These are phyloP conservation scores for Taphrina betulina DNA, from an alignment of 1,139 yeast genomes.

Conservation along the genomic window DNA sequence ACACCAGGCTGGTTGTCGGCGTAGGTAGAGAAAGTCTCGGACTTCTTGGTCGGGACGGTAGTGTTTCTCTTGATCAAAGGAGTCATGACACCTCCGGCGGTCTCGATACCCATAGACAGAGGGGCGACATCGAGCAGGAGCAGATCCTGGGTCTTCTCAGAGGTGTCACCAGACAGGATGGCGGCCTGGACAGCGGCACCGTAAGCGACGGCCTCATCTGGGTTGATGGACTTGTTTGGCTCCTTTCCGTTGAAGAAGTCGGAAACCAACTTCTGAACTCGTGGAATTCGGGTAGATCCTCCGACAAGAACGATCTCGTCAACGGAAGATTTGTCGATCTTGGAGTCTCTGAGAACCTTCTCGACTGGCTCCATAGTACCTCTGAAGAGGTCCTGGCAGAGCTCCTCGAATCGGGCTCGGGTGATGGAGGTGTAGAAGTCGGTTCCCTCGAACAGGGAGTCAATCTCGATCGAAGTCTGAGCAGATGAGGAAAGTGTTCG, in stretches of 20 bases:
- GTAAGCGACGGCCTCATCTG: conserved; percentile 97
- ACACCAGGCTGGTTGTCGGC: conserved; percentile 95
- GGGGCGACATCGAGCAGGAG: conserved; percentile 86
- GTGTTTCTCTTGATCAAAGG: conserved; percentile 89
- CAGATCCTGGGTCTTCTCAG: conserved; percentile 77
- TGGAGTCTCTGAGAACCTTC: conserved; percentile 79
- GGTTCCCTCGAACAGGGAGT: conserved; percentile 75
- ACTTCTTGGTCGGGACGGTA: conserved; percentile 89
- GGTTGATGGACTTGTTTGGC: conserved; percentile 83
- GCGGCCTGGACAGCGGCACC: conserved; percentile 97
- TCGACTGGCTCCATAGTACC: conserved; percentile 82
- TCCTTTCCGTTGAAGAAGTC: conserved; percentile 91
- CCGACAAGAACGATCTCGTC: conserved; percentile 86
- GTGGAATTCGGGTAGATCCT: conserved; percentile 94
- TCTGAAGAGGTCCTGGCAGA: conserved; percentile 81
- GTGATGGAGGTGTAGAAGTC: conserved; percentile 80
- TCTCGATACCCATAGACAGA: conserved; percentile 85
- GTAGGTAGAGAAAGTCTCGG: conserved; percentile 86
- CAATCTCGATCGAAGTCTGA: conserved; percentile 83
- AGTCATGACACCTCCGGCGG: conserved; percentile 94
- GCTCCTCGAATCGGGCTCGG: conserved; percentile 89
- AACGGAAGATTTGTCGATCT: conserved; percentile 72
- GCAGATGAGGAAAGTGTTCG: conserved; percentile 83
- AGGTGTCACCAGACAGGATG: conserved; percentile 83
- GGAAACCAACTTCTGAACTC: conserved; percentile 80